These are phyloP conservation scores for Aspergillaceae sp. DNA, from an alignment of 2,329 filamentous ascomycete genomes.

Conservation along the genomic window DNA sequence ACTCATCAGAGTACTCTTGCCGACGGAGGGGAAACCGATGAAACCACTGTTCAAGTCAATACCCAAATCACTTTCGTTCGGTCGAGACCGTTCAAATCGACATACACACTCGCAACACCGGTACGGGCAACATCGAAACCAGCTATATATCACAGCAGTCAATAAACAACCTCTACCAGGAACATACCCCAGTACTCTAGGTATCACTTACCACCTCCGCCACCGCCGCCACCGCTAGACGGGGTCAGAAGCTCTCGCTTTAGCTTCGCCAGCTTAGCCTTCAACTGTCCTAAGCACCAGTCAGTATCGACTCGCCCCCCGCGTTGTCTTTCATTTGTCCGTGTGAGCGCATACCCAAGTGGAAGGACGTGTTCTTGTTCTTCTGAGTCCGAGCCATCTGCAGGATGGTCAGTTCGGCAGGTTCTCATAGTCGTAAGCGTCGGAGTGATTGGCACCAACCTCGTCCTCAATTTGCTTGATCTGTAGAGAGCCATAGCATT, in stretches of 20 bases:
- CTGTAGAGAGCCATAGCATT: slow-evolving; percentile 39
- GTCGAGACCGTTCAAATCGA: slow-evolving; percentile 10
- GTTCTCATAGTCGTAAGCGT: background rate
- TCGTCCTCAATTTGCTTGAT: slow-evolving; percentile 97
- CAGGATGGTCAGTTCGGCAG: slow-evolving; percentile 8
- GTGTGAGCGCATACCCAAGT: slow-evolving; percentile 54
- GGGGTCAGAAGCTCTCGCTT: slow-evolving; percentile 93
- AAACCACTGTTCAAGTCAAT: slow-evolving; percentile 52
- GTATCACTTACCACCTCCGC: slow-evolving; percentile 52
- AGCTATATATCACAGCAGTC: slow-evolving; percentile 32
- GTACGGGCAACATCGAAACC: slow-evolving; percentile 98
- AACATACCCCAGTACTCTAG: background rate
- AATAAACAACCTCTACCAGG: too few species aligned
- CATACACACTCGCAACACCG: slow-evolving; percentile 80
- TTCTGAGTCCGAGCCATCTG: slow-evolving; percentile 96
- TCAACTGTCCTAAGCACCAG: slow-evolving; percentile 60
- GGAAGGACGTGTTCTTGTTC: slow-evolving; percentile 90
- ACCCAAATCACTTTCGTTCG: background rate
- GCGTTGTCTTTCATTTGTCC: background rate
- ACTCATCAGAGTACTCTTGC: slow-evolving; percentile 97
- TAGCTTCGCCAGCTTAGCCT: slow-evolving; percentile 95
- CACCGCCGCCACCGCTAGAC: slow-evolving; percentile 67
- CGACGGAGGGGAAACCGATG: slow-evolving; percentile 96
- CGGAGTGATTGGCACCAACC: slow-evolving; percentile 45
- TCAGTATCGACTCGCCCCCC: slow-evolving; percentile 4